A percentile compares a stretch with the other conserved stretches of the same genome.
Evolutionary conservation across 306 rosid genomes (phyloP).

Genomic region (Prunus mume): DNA sequence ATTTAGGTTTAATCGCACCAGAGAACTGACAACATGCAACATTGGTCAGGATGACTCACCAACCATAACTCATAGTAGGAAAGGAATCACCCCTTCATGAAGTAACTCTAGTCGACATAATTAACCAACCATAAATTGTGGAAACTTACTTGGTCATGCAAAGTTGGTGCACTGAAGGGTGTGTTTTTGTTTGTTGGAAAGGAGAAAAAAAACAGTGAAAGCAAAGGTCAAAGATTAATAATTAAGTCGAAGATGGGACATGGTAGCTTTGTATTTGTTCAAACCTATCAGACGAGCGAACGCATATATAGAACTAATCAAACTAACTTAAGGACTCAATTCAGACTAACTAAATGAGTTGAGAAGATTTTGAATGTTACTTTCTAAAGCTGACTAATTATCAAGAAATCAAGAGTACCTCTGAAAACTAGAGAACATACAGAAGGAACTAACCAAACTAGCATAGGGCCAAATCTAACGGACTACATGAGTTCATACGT

Average conservation of each 20-base stretch:
- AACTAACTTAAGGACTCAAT: no score
- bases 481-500: background rate
- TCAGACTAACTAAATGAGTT: background rate
- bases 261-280: background rate
- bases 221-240: background rate
- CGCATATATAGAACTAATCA: no score
- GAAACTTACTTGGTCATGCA: background rate
- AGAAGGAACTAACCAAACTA: background rate
- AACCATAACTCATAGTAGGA: background rate
- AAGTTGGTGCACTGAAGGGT: background rate
- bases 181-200: background rate
- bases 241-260: background rate
- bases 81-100: background rate
- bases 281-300: background rate
- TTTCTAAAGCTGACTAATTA: no score
- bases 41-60: background rate
- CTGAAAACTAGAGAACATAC: no score
- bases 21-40: background rate
- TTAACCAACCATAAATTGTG: background rate
- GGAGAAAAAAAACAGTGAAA: background rate
- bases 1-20: background rate
- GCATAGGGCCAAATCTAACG: background rate
- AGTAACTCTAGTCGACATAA: background rate
- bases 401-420: no score
- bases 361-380: background rate